These are phyloP conservation scores for Cryptococcus jaspeensis DNA, from an alignment of 1,284 basidiomycete species.

Conservation along the genomic window DNA sequence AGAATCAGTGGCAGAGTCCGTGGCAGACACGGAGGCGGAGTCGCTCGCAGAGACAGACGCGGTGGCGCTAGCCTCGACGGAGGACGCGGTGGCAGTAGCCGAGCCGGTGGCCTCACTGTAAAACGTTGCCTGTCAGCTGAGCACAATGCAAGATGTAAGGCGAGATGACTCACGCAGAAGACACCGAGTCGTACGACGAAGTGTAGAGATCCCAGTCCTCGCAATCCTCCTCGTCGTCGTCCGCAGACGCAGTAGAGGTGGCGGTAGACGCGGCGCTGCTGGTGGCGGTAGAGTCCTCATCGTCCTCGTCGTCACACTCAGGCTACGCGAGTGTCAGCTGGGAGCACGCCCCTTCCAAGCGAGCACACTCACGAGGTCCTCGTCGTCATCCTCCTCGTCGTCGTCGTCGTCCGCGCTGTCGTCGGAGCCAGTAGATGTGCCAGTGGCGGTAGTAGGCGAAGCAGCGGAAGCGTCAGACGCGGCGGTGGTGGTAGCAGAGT, in stretches of 20 bases:
- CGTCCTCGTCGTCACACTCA: slow-evolving; percentile 12
- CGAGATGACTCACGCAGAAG: neutral
- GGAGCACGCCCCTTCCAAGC: too few relatives aligned
- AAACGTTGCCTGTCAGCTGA: neutral
- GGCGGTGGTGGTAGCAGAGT: slow-evolving; percentile 4
- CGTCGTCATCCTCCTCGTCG: slow-evolving; percentile 11
- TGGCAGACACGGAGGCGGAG: too few relatives aligned
- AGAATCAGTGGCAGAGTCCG: too few relatives aligned
- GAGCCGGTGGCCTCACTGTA: neutral
- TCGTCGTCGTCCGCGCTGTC: slow-evolving; percentile 12
- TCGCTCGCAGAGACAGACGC: neutral
- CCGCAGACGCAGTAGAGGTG: slow-evolving; percentile 1
- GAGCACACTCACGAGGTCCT: too few relatives aligned
- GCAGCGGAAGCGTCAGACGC: slow-evolving; percentile 5
- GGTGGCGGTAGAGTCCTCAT: slow-evolving; percentile 54
- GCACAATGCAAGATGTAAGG: neutral
- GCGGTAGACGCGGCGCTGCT: neutral
- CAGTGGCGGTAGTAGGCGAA: neutral
- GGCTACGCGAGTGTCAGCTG: too few relatives aligned
- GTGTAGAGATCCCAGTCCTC: slow-evolving; percentile 9
- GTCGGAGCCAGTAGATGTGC: neutral
- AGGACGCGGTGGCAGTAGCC: slow-evolving; percentile 1
- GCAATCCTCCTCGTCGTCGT: slow-evolving; percentile 18
- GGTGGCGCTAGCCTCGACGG: slow-evolving; percentile 5
- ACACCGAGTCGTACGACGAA: too few relatives aligned